Conservation (phyloP, 2,329 filamentous ascomycete species). For the Penicillium hesseltinei region DNA sequence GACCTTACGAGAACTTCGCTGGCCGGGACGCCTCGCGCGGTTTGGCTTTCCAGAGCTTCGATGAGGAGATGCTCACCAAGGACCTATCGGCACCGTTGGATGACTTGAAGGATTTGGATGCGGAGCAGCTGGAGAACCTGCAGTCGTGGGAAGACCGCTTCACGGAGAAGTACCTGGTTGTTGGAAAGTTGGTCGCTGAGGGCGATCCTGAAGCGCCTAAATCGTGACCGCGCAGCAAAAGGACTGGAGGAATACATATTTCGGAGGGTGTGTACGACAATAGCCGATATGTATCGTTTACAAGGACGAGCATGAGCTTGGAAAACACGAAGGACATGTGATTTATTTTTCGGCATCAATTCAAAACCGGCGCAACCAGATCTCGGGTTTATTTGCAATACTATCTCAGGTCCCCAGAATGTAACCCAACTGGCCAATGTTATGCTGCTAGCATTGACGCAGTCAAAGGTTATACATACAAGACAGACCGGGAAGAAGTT, state of each 20-base stretch:
- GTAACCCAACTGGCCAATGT: neutral
- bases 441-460: neutral
- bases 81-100: conserved; percentile 83
- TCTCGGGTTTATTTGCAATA: neutral
- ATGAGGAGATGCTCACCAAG: conserved; percentile 90
- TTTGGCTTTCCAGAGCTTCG: conserved; percentile 87
- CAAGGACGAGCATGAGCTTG: neutral
- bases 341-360: neutral
- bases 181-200: conserved; percentile 76
- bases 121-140: conserved; percentile 78
- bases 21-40: conserved; percentile 87
- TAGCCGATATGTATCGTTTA: neutral
- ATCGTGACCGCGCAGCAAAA: conserved; percentile 9
- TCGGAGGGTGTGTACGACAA: neutral
- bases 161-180: conserved; percentile 88
- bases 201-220: conserved; percentile 47
- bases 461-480: neutral
- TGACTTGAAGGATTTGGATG: conserved; percentile 66
- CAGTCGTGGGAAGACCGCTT: conserved; percentile 93
- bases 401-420: neutral
- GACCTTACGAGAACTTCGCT: conserved; percentile 94
- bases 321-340: neutral
- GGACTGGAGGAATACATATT: neutral
- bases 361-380: neutral
- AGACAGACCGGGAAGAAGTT: neutral